Conservation (phyloP, 2,329 filamentous ascomycete genomes). For the Penicillium brevicompactum region DNA sequence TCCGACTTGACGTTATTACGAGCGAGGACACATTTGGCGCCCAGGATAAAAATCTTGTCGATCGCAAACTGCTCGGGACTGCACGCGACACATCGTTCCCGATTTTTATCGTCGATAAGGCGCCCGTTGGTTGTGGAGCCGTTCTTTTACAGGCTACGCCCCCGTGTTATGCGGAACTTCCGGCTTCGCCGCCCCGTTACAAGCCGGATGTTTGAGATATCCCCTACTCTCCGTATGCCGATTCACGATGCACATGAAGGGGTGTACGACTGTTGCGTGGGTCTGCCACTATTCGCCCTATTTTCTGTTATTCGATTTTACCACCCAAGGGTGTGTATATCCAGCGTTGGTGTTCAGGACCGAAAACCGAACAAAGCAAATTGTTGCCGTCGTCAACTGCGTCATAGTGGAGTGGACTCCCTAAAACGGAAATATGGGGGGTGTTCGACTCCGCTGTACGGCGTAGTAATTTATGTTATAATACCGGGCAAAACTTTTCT, state of each 20-base stretch:
- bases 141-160: slow-evolving; percentile 3
- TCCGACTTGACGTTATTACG: slow-evolving; percentile 12
- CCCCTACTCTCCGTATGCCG: no score
- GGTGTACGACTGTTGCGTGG: background rate
- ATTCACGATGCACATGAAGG: background rate
- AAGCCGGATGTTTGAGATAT: background rate
- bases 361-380: background rate
- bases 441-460: no score
- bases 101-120: slow-evolving; percentile 1
- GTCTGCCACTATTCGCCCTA: background rate
- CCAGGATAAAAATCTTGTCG: slow-evolving; percentile 8
- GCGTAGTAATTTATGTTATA: background rate
- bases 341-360: no score
- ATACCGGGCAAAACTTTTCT: background rate
- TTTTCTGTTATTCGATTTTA: no score
- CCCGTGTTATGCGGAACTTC: slow-evolving; percentile 15
- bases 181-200: slow-evolving; percentile 14
- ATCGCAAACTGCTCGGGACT: slow-evolving; percentile 9
- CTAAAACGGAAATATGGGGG: background rate
- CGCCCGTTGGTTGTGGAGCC: slow-evolving; percentile 1
- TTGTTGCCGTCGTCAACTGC: background rate
- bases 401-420: background rate
- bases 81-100: slow-evolving; percentile 13
- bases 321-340: no score
- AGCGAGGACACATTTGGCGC: slow-evolving; percentile 15